phyloP scores from a whole-genome alignment of 352 stramenopile species.

The Phytophthora sp. region DNA sequence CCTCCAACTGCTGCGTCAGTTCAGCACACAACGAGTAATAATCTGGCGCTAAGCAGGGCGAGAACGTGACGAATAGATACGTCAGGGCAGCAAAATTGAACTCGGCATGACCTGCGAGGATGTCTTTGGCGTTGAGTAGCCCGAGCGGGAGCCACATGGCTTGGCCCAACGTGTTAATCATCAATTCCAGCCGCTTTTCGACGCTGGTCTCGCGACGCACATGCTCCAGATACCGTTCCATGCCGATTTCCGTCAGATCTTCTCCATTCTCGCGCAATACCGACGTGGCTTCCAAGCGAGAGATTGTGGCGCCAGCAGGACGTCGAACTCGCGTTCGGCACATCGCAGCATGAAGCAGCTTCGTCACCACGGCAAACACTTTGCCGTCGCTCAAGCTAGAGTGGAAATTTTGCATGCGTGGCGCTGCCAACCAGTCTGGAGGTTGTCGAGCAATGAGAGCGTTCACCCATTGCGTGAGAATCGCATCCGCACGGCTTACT shows the following conservation, averaged over 20 bases:
- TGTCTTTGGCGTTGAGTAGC: constrained; percentile 67
- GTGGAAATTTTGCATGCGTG: constrained; percentile 71
- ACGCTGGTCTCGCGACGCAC: constrained; percentile 54
- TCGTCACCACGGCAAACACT: constrained; percentile 60
- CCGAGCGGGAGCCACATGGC: constrained; percentile 74
- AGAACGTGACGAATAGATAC: constrained; percentile 74
- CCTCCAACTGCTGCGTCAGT: constrained; percentile 60
- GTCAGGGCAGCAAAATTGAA: constrained; percentile 78
- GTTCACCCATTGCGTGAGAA: constrained; percentile 83
- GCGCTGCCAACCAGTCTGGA: constrained; percentile 54
- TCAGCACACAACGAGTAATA: constrained; percentile 58
- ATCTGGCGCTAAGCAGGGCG: constrained; percentile 58
- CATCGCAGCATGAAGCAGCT: constrained; percentile 73
- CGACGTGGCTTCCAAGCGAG: constrained; percentile 62
- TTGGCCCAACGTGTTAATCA: constrained; percentile 75
- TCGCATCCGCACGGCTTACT: constrained; percentile 68
- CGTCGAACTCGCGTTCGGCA: constrained; percentile 49
- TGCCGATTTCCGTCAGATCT: constrained; percentile 78
- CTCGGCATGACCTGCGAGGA: constrained; percentile 71
- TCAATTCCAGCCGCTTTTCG: constrained; percentile 69
- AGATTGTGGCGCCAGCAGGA: constrained; percentile 27
- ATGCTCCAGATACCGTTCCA: constrained; percentile 78
- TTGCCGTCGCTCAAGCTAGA: constrained; percentile 70
- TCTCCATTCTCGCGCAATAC: constrained; percentile 80
- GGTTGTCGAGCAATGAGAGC: constrained; percentile 52